Evolutionary conservation across 768 basidiomycete genomes (phyloP).

Genomic region (Russula compacta): DNA sequence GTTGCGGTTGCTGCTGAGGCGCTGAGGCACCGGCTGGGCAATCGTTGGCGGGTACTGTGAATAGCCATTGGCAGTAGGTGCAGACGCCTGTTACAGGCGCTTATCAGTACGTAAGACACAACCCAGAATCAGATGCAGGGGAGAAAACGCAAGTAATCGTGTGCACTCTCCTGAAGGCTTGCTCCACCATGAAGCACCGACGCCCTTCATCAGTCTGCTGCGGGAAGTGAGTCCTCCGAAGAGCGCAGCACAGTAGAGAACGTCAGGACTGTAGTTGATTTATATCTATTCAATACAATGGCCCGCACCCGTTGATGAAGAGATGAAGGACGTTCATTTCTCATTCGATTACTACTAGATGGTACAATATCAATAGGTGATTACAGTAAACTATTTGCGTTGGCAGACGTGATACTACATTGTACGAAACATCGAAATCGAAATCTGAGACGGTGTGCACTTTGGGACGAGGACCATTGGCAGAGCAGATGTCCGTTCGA

Average conservation of each 20-base stretch:
- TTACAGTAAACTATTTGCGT: background rate
- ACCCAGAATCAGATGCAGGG: no score
- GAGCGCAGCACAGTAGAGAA: background rate
- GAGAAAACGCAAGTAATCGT: no score
- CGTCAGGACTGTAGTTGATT: background rate
- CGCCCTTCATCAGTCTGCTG: background rate
- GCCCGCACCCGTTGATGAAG: background rate
- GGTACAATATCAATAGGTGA: background rate
- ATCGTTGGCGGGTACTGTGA: conserved; percentile 20
- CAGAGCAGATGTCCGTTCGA: no score
- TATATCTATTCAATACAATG: background rate
- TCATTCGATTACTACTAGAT: background rate
- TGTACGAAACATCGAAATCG: no score
- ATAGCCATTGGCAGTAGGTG: conserved; percentile 29
- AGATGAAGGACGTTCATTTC: background rate
- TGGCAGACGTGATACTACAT: background rate
- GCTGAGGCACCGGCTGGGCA: conserved; percentile 20
- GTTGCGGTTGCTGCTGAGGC: conserved; percentile 19
- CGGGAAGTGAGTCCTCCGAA: background rate
- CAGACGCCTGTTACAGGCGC: conserved; percentile 36
- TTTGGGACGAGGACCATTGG: no score
- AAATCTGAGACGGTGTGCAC: no score
- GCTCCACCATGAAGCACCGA: background rate
- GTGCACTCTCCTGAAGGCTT: background rate
- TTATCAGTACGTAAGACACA: conserved; percentile 7